These are phyloP conservation scores for Ophiostoma ips DNA, from an alignment of 2,329 filamentous ascomycete species.

Conservation along the genomic window DNA sequence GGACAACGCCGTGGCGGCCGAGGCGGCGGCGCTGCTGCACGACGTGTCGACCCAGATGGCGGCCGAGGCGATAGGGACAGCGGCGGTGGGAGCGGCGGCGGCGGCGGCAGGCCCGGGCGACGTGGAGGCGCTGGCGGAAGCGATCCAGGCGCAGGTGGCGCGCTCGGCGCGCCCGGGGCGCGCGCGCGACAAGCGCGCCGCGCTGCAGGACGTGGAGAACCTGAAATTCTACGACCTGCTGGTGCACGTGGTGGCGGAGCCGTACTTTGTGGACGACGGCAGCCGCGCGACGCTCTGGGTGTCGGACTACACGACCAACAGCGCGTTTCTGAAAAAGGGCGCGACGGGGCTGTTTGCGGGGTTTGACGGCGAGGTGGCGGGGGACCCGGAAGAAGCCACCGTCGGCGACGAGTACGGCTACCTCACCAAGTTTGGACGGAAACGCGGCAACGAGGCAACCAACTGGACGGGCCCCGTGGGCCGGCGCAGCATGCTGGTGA, in stretches of 20 bases:
- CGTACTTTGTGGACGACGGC: conserved; percentile 28
- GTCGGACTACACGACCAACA: conserved; percentile 70
- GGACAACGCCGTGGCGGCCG: neutral
- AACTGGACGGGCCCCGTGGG: conserved; percentile 64
- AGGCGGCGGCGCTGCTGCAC: neutral
- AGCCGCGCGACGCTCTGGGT: conserved; percentile 50
- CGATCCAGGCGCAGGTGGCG: neutral
- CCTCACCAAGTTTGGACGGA: conserved; percentile 17
- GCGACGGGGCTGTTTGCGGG: conserved; percentile 11
- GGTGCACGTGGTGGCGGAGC: conserved; percentile 50
- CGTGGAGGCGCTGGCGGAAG: neutral
- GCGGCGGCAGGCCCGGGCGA: neutral
- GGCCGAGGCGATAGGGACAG: neutral
- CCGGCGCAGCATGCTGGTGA: conserved; percentile 55
- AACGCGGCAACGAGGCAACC: neutral
- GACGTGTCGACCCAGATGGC: neutral
- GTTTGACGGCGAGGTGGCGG: conserved; percentile 1
- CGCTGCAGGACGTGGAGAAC: neutral
- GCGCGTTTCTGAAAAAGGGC: conserved; percentile 41
- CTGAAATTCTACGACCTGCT: conserved; percentile 39
- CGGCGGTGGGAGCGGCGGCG: neutral
- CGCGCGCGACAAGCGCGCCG: neutral
- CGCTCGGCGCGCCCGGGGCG: neutral
- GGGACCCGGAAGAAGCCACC: conserved; percentile 32
- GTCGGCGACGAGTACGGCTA: conserved; percentile 34